Evolutionary conservation across 176 grass and related monocot species (phyloP).

Genomic region (Ensete ventricosum): DNA sequence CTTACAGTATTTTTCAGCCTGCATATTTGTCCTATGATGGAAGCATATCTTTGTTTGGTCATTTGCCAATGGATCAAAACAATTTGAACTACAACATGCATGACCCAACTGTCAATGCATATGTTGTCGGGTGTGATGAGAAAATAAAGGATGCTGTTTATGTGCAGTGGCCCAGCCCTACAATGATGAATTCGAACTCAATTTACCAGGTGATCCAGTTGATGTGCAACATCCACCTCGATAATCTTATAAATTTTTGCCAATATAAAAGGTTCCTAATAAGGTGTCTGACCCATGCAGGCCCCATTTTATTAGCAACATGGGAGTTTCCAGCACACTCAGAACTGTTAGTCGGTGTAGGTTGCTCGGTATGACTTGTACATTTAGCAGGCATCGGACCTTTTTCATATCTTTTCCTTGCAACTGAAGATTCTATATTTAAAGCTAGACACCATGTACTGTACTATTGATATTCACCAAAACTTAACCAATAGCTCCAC

Average conservation of each 20-base stretch:
- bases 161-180: constrained; percentile 19
- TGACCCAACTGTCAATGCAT: constrained; percentile 6
- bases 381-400: background rate
- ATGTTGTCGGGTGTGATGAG: constrained; percentile 5
- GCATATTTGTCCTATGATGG: constrained; percentile 1
- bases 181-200: constrained; percentile 13
- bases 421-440: no score
- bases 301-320: constrained; percentile 20
- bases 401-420: background rate
- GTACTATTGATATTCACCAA: no score
- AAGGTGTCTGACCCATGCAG: background rate
- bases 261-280: background rate
- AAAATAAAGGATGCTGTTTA: constrained; percentile 1
- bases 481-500: no score
- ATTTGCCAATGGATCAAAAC: constrained; percentile 13
- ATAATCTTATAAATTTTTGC: no score
- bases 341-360: constrained; percentile 17
- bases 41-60: constrained; percentile 17
- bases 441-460: no score
- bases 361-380: background rate
- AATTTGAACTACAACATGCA: constrained; percentile 5
- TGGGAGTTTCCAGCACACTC: constrained; percentile 14
- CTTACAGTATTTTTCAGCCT: constrained; percentile 10
- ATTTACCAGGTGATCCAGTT: constrained; percentile 15
- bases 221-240: no score